Evolutionary conservation across 768 basidiomycete species (phyloP), one percentile per base, ranked within the genome.

Genomic region (Lentinula raphanica): DNA sequence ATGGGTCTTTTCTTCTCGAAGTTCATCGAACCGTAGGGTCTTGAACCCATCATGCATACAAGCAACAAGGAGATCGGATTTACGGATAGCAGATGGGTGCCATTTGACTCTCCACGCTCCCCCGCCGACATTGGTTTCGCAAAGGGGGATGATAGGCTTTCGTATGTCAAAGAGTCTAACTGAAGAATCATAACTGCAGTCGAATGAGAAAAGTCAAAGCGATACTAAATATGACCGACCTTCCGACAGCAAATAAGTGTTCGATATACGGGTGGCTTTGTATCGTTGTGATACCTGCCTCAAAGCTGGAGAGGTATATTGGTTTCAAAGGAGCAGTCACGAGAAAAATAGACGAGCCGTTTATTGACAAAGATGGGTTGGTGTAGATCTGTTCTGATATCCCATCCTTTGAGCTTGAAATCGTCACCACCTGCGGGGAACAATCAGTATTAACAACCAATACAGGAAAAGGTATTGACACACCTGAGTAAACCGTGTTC

Each of bases 11-110:
- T 28, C 46, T 13, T 5, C 12, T 48, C 21, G 45, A 12, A 42
- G 36, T 23, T 54, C 63, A 40, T 68, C 71, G 58, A 91, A 83
- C 1, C 71, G 76, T 46, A 94, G 69, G 5, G 96, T 77, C 67
- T 97, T 97, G 80, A 93, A 95, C 9, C 96, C 95, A 61, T 94
- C 94, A 67, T 96, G 95, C 97, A 98, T 99, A 67, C 91, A 94
- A 0, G 95, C 97, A n/a, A 94, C 85, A 19, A 98, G 80, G 1
- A 98, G 77, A 65, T 95, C 90, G 36, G 80, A 65, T 61, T 79
- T 81, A 45, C 94, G 80, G n/a, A 66, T 63, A 2, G 77, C 62
- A 4, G 80, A 81, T 6, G 95, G 94, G 71, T 98, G 94, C 93
- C 94, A 99, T 70, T 96, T 94, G 58, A 93, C 86, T 17, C 97